Evolutionary conservation across 805 yeast species (phyloP), one percentile per base, ranked within the genome.

Genomic region (Saccharomycopsis babjevae): DNA sequence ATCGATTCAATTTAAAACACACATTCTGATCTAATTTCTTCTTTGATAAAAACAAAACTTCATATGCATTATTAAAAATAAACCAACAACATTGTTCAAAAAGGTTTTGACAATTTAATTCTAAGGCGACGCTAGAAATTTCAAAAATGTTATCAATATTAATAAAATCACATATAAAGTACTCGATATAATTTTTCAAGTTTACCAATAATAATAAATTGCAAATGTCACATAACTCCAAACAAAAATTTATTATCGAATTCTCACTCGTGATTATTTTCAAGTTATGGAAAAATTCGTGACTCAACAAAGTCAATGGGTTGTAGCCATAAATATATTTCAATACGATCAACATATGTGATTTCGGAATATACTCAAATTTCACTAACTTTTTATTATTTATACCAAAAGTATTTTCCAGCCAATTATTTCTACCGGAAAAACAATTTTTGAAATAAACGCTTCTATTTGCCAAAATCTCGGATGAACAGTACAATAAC

Each of bases 31-130:
- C 68, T 1, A 79, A 64, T 38, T 76, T 61, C 8, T 73, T 72
- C 1, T 70, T 62, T 59, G 76, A 75, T 0, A 72, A 71, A 7
- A 83, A 79, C 39, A 90, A 72, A 16, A 88, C 67, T 2, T 82
- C 68, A 36, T 84, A 90, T 60, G 88, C 72, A 68, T 89, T 89
- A 64, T 81, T 77, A 65, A 80, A 83, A 13, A 89, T 75, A 66
- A 80, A 87, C 85, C 89, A 84, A 30, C 85, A 73, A 68, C 96
- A 82, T 59, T 82, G 79, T 57, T 77, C 76, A 62, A 83, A 76
- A 42, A 91, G 70, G 65, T 84, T 81, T 13, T 72, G 69, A 6
- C 90, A 87, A 22, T 78, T 71, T 56, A 78, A 72, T 11, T 43
- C 50, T 55, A 77, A 77, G 0, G 96, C 79, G 67, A 84, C 84